Conservation (phyloP, 2,329 filamentous ascomycete genomes). For the Lecanicillium sp. region DNA sequence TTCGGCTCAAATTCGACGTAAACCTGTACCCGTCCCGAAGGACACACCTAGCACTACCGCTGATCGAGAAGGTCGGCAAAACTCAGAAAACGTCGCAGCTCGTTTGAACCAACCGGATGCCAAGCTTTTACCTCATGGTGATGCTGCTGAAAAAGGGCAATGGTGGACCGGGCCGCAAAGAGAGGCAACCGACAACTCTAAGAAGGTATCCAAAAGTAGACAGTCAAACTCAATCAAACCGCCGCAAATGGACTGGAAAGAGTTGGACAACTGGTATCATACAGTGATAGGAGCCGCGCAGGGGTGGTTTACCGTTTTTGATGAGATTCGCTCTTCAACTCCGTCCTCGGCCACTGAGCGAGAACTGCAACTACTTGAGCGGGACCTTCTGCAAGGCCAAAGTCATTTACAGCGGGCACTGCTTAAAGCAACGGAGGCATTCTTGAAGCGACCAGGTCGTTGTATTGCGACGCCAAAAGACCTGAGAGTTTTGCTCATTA, state of each 20-base stretch:
- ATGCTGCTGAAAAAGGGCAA: constrained; percentile 71
- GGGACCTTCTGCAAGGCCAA: constrained; percentile 47
- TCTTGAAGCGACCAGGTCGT: constrained; percentile 72
- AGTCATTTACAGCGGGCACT: constrained; percentile 61
- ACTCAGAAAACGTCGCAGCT: constrained; percentile 18
- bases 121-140: constrained; percentile 64
- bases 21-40: constrained; percentile 12
- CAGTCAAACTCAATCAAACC: constrained; percentile 28
- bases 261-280: constrained; percentile 68
- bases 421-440: constrained; percentile 68
- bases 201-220: constrained; percentile 29
- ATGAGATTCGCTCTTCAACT: constrained; percentile 31
- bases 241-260: constrained; percentile 67
- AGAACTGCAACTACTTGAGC: constrained; percentile 37
- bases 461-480: constrained; percentile 60
- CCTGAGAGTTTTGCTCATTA: constrained; percentile 67
- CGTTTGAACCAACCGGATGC: constrained; percentile 51
- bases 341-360: constrained; percentile 24
- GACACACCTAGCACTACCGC: neutral
- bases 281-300: constrained; percentile 58
- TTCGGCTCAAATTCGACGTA: constrained; percentile 15
- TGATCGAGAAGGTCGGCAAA: constrained; percentile 15
- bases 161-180: constrained; percentile 62
- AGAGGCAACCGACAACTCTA: too few relatives aligned
- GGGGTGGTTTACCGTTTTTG: constrained; percentile 54